Base-by-base conservation (phyloP, 805 yeast species). In the Millerozyma miso region DNA sequence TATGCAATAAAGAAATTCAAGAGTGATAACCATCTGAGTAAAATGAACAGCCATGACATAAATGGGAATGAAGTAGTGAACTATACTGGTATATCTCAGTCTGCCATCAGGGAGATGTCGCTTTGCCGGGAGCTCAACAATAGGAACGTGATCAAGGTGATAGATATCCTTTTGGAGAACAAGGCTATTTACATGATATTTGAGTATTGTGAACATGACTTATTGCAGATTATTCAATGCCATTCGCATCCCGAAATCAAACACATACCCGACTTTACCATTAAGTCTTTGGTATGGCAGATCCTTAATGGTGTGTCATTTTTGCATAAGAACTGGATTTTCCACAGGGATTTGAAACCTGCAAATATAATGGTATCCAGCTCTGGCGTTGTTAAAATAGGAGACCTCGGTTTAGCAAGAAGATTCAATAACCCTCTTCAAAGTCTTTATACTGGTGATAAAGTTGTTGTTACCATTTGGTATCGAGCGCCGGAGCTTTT, bases 401-500 rank as follows among this genome's bases (percentile, higher is more conserved):
- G 98, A 17, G 99, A 91, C 66, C 73, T 90, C 52, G 98, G 98
- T 1, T 69, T 90, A 31, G 97, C 97, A 0, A 73, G 98, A 45
- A 80, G 85, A 54, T 90, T 89, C 65, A 84, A 83, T 50, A 86
- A 88, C 54, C 91, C 95, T 26, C 62, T 90, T 33, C 97, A 90
- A 56, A 81, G 93, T 16, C 69, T 90, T 18, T 90, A 86, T 58
- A 77, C 90, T 16, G 97, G 97, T 35, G 98, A 90, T 62, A 90
- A 90, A 63, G 97, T 90, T 13, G 97, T 90, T 42, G 97, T 90
- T 10, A 90, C 98, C 0, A 90, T 90, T 44, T 90, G 98, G 98
- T 90, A 90, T 60, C 73, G 98, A 52, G 96, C 97, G 0, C 97
- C 97, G 0, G 98, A 90, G 57, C 69, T 90, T 32, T 66, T 90